These are phyloP conservation scores for Sarocladium brachiariae DNA, from an alignment of 2,329 filamentous ascomycete genomes.

Conservation along the genomic window DNA sequence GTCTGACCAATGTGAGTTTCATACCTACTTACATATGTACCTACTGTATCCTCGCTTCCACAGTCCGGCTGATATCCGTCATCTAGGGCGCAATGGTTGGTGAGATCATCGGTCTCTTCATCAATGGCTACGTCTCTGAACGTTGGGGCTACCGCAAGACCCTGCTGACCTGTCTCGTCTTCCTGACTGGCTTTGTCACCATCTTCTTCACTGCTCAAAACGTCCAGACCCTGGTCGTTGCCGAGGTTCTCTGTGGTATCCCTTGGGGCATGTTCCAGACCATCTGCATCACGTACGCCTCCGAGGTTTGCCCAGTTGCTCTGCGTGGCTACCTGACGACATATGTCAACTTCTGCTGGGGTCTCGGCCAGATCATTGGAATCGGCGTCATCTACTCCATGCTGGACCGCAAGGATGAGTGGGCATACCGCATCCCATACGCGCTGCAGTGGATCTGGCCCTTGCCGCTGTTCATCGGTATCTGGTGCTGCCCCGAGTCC, in stretches of 20 bases:
- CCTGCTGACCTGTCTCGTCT: constrained; percentile 49
- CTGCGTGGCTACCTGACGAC: constrained; percentile 66
- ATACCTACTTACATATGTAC: no score
- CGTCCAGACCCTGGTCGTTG: constrained; percentile 50
- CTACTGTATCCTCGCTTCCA: no score
- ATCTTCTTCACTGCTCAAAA: constrained; percentile 60
- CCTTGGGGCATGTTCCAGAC: constrained; percentile 56
- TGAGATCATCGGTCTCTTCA: constrained; percentile 58
- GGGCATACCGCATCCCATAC: constrained; percentile 65
- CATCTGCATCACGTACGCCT: constrained; percentile 58
- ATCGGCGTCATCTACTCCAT: constrained; percentile 68
- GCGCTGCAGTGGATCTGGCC: constrained; percentile 76
- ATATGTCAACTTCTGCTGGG: constrained; percentile 74
- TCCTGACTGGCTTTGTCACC: constrained; percentile 50
- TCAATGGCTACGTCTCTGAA: constrained; percentile 61
- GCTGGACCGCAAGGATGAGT: constrained; percentile 57
- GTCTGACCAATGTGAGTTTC: constrained; percentile 48
- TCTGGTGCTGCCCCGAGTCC: constrained; percentile 62
- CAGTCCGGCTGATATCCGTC: constrained; percentile 9
- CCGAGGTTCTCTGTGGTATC: constrained; percentile 57
- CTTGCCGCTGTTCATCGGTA: constrained; percentile 56
- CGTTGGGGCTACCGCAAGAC: constrained; percentile 62
- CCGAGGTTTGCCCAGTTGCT: constrained; percentile 66
- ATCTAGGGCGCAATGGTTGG: constrained; percentile 47
- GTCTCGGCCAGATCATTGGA: constrained; percentile 65